A percentile compares a stretch with the other conserved stretches of the same genome.
These are phyloP conservation scores for Geotrichum restrictum DNA, from an alignment of 1,139 yeast genomes.

Conservation along the genomic window DNA sequence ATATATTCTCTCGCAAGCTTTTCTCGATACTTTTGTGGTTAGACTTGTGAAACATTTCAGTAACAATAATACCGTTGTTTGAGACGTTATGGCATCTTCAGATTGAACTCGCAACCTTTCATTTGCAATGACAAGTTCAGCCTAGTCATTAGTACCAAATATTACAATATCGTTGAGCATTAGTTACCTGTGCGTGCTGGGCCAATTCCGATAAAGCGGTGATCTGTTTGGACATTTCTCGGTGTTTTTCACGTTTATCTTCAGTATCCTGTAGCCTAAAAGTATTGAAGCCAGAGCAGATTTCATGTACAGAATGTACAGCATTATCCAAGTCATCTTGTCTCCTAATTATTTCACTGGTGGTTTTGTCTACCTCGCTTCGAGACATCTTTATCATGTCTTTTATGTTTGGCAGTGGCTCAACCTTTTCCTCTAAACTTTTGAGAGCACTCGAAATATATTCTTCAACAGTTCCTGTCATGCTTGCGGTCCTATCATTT, in stretches of 20 bases:
- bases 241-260: constrained; percentile 17
- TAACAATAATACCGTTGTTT: constrained; percentile 7
- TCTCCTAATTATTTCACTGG: neutral
- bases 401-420: neutral
- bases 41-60: neutral
- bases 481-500: neutral
- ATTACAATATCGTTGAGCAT: neutral
- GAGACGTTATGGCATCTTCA: constrained; percentile 14
- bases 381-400: neutral
- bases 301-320: constrained; percentile 8
- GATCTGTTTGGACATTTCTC: constrained; percentile 17
- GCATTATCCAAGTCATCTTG: constrained; percentile 10
- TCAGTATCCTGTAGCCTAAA: constrained; percentile 12
- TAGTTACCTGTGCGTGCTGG: constrained; percentile 17
- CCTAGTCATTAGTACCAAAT: constrained; percentile 1
- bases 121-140: constrained; percentile 14
- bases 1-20: constrained; percentile 16
- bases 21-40: constrained; percentile 12
- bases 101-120: constrained; percentile 13
- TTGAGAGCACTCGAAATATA: neutral
- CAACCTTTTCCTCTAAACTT: constrained; percentile 1
- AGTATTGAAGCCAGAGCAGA: constrained; percentile 14
- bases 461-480: neutral
- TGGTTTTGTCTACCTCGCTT: neutral
- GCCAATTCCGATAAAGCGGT: constrained; percentile 16